Base-by-base conservation (phyloP, 768 basidiomycete species). In the Boletus edulis region DNA sequence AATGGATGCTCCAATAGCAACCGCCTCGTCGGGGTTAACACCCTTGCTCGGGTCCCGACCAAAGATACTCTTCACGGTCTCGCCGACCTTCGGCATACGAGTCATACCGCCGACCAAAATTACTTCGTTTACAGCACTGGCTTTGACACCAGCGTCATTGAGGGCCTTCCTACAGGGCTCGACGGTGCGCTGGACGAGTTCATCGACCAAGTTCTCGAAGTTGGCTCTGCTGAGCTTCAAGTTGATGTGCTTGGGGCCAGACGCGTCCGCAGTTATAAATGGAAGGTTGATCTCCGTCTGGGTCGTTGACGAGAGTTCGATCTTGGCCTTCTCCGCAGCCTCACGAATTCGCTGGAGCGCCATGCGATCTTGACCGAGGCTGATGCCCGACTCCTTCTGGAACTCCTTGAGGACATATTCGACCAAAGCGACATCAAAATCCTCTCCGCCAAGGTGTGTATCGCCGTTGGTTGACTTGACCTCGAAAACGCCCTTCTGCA, bases 391-490 rank as follows among this genome's bases (percentile, higher is more conserved):
- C 70, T 94, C 88, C 78, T 94, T 95, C 84, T 97, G 93, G 87
- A 98, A 98, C 72, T 94, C 89, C 54, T 81, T 78, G 44, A 98
- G 73, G 68, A 99, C 81, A 75, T 90, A 75, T 60, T 95, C 84
- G 59, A 98, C 87, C 41, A 98, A 83, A 38, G 85, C 75, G 53
- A 96, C 86, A 67, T 98, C 97, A 68, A 98, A 98, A 74, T 98
- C 97, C 75, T 99, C 97, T 69, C 87, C 87, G 62, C 93, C 97
- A 54, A 99, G 84, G 71, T 99, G 97, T 15, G 97, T 98, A 74
- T 99, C 96, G 70, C 97, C 97, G 69, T 98, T 98, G 52, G 97
- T 99, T 1, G 97, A 98, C 79, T 98, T 99, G 70, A 99, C 97
- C 74, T 98, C 97, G 73, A 98, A 99, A 11, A 99, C 95, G 65